Evolutionary conservation across 306 rosid species (phyloP).

Genomic region (Bauhinia variegata): DNA sequence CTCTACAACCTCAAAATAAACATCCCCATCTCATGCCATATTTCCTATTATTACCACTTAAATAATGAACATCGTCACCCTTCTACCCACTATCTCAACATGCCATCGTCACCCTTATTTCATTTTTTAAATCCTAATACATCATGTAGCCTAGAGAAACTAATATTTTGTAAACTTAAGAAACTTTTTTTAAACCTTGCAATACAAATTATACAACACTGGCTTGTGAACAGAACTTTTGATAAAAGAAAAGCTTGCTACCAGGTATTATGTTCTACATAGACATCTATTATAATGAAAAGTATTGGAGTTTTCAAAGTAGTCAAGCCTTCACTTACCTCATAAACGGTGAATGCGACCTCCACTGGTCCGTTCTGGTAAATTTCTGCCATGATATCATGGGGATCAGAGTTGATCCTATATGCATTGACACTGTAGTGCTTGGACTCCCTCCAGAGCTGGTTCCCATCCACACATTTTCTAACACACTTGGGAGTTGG

Average conservation of each 20-base stretch:
- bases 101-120: background rate
- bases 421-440: slow-evolving; percentile 77
- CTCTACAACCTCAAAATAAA: slow-evolving; percentile 2
- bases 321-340: slow-evolving; percentile 56
- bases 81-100: background rate
- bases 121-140: too few relatives aligned
- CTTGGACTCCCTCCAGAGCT: slow-evolving; percentile 74
- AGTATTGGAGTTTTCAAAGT: background rate
- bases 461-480: slow-evolving; percentile 72
- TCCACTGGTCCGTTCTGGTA: slow-evolving; percentile 93
- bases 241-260: background rate
- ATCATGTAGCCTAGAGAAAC: too few relatives aligned
- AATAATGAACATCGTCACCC: background rate
- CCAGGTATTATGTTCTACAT: too few relatives aligned
- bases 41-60: background rate
- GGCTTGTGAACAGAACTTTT: too few relatives aligned
- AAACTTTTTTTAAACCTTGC: too few relatives aligned
- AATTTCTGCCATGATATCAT: slow-evolving; percentile 88
- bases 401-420: slow-evolving; percentile 56
- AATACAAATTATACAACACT: too few relatives aligned
- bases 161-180: too few relatives aligned
- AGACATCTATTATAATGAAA: too few relatives aligned
- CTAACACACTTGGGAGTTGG: slow-evolving; percentile 75
- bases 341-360: slow-evolving; percentile 84
- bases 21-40: slow-evolving; percentile 9